phyloP scores from a whole-genome alignment of 768 basidiomycete genomes.

The Kwoniella heveanensis region DNA sequence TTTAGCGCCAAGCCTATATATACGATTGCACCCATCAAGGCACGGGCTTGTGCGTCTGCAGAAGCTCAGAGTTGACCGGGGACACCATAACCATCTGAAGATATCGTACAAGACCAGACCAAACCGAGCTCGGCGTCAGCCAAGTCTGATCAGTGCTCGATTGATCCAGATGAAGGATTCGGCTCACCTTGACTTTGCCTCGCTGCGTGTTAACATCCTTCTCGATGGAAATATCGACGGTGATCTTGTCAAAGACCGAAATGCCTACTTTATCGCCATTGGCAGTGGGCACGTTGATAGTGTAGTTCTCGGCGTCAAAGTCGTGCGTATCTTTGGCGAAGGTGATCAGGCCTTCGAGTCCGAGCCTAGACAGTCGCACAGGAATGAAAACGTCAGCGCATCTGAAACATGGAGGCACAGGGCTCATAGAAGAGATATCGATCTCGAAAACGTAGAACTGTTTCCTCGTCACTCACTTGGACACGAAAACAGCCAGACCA shows the following conservation, averaged over 20 bases:
- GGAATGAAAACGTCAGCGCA: not conserved
- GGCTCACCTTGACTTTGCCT: conserved; percentile 69
- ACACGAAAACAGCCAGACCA: conserved; percentile 94
- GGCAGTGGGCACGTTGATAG: conserved; percentile 67
- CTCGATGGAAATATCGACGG: conserved; percentile 85
- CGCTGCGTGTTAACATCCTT: conserved; percentile 93
- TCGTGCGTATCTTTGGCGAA: conserved; percentile 81
- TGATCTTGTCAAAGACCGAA: conserved; percentile 90
- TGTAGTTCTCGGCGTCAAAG: conserved; percentile 90
- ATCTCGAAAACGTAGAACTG: too few species aligned
- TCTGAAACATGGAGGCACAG: too few species aligned
- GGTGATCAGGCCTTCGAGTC: conserved; percentile 88
- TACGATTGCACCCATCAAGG: not conserved
- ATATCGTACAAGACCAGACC: too few species aligned
- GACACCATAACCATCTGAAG: conserved; percentile 47
- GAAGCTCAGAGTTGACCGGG: conserved; percentile 43
- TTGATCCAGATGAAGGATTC: too few species aligned
- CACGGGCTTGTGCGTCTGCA: too few species aligned
- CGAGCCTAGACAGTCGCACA: conserved; percentile 70
- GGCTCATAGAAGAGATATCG: too few species aligned
- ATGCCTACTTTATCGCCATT: conserved; percentile 63
- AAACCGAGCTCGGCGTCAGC: too few species aligned
- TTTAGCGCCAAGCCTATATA: too few species aligned
- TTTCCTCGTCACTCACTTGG: conserved; percentile 72
- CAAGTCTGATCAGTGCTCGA: too few species aligned